phyloP scores from a whole-genome alignment of 1,284 basidiomycete genomes.

The Pseudozyma flocculosa region DNA sequence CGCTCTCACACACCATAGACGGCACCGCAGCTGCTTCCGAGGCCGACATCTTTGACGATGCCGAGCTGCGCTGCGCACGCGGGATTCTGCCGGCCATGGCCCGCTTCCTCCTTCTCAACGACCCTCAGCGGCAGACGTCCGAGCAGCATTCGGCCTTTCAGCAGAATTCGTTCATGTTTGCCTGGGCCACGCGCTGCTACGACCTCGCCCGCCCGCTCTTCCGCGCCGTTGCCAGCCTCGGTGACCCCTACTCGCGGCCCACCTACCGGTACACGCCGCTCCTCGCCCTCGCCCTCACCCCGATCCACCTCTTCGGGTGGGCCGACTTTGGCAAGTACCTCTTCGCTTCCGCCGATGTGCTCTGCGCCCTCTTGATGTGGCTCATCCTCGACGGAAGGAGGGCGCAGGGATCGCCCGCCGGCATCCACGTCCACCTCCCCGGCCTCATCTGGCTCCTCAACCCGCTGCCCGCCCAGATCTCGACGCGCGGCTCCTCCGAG shows the following conservation, averaged over 20 bases:
- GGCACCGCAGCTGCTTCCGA: slow-evolving; percentile 19
- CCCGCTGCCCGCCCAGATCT: slow-evolving; percentile 92
- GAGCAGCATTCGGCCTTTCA: slow-evolving; percentile 1
- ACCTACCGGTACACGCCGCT: slow-evolving; percentile 97
- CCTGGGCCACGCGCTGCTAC: slow-evolving; percentile 23
- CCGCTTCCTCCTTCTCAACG: slow-evolving; percentile 64
- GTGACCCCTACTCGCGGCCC: slow-evolving; percentile 83
- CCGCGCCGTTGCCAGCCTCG: slow-evolving; percentile 37
- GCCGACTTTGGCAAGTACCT: slow-evolving; percentile 72
- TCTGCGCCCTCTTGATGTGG: slow-evolving; percentile 78
- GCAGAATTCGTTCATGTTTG: slow-evolving; percentile 14
- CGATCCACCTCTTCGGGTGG: slow-evolving; percentile 67
- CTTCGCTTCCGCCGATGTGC: slow-evolving; percentile 80
- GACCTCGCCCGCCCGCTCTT: slow-evolving; percentile 36
- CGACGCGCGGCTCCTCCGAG: slow-evolving; percentile 93
- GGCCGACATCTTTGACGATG: slow-evolving; percentile 31
- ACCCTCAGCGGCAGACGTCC: slow-evolving; percentile 19
- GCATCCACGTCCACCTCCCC: slow-evolving; percentile 42
- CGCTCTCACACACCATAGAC: slow-evolving; percentile 32
- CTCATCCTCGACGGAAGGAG: slow-evolving; percentile 62
- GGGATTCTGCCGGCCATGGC: slow-evolving; percentile 42
- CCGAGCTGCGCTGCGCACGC: slow-evolving; percentile 38
- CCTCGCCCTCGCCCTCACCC: slow-evolving; percentile 76
- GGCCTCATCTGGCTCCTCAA: slow-evolving; percentile 79
- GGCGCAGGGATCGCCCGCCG: slow-evolving; percentile 17